phyloP scores from a whole-genome alignment of 352 stramenopile genomes.

The Chloridella minuta region DNA sequence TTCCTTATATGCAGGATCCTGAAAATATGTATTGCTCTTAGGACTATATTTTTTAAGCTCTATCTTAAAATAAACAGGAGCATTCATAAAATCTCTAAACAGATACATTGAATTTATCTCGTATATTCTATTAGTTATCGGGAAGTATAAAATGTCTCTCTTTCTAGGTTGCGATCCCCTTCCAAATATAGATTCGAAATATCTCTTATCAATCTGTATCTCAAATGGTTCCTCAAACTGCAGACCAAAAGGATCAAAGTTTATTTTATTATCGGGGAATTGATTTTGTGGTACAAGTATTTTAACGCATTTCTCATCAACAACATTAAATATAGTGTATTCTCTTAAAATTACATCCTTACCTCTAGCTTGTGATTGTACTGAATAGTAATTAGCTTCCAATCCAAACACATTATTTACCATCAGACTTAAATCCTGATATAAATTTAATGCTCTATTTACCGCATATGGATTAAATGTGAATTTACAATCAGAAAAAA shows the following conservation, averaged over 20 bases:
- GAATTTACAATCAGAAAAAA: too few species aligned
- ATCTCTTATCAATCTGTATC: neutral
- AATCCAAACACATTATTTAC: neutral
- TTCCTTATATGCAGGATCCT: too few species aligned
- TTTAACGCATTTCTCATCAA: neutral
- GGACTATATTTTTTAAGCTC: too few species aligned
- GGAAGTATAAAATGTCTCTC: neutral
- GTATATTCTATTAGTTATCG: neutral
- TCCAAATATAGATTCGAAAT: neutral
- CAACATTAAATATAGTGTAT: neutral
- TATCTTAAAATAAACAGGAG: too few species aligned
- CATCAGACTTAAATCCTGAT: neutral
- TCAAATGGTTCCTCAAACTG: neutral
- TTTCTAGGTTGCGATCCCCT: neutral
- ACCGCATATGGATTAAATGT: neutral
- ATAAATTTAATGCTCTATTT: neutral
- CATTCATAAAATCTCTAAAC: too few species aligned
- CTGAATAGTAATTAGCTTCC: neutral
- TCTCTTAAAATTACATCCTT: neutral
- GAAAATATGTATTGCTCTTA: too few species aligned
- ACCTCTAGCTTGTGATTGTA: neutral
- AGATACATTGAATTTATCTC: neutral
- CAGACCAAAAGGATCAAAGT: neutral
- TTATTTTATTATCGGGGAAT: neutral
- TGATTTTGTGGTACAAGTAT: neutral